Conservation (phyloP, 1,284 basidiomycete genomes). For the Marasmius tenuissimus region DNA sequence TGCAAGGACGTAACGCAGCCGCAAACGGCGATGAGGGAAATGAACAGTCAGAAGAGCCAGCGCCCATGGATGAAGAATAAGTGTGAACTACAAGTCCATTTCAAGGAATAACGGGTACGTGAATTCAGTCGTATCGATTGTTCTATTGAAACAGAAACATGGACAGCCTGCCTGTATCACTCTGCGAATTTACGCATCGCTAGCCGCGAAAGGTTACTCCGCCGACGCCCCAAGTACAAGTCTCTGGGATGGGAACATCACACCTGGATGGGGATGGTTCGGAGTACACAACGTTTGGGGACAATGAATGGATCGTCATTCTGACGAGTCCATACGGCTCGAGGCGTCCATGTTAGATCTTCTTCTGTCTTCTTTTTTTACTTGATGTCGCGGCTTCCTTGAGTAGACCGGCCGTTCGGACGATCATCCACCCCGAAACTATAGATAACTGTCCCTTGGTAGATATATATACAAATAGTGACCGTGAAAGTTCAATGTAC, state of each 20-base stretch:
- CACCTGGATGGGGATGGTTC: background rate
- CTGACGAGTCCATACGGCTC: no score
- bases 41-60: constrained; percentile 34
- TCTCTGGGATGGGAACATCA: background rate
- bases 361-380: no score
- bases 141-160: background rate
- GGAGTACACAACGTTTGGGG: background rate
- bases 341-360: no score
- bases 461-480: no score
- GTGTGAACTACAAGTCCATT: background rate
- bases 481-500: no score
- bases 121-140: background rate
- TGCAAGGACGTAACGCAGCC: constrained; percentile 47
- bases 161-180: no score
- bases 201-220: background rate
- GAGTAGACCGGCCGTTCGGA: no score
- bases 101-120: background rate
- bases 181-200: background rate
- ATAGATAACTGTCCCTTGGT: no score
- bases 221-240: background rate
- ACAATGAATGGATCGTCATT: background rate
- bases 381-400: no score
- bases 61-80: constrained; percentile 65
- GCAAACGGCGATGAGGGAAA: constrained; percentile 29
- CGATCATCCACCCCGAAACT: no score